Evolutionary conservation across 257 asterid genomes (phyloP).

Genomic region (Nicotiana knightiana): DNA sequence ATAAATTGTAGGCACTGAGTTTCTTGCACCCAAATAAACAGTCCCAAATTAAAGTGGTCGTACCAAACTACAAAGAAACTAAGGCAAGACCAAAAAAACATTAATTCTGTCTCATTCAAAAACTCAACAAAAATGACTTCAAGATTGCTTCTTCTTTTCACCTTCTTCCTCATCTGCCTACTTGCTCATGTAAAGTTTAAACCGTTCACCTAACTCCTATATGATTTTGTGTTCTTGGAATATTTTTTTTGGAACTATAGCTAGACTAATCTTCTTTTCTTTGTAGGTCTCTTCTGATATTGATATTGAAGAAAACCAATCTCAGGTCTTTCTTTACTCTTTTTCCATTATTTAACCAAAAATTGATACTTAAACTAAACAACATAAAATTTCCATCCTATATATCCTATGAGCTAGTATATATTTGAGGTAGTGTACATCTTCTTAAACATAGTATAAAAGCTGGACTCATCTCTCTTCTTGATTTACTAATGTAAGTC

Average conservation of each 20-base stretch:
- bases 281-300: constrained; percentile 53
- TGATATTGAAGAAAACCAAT: constrained; percentile 27
- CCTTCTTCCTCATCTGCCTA: constrained; percentile 37
- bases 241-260: background rate
- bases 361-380: background rate
- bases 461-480: background rate
- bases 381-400: background rate
- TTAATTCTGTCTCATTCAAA: background rate
- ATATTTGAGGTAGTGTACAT: too few relatives aligned
- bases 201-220: background rate
- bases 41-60: background rate
- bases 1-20: constrained; percentile 7
- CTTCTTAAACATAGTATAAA: background rate
- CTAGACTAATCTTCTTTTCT: background rate
- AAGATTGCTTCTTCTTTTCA: constrained; percentile 31
- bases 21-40: background rate
- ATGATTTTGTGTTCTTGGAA: background rate
- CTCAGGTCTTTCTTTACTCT: constrained; percentile 19
- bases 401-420: too few relatives aligned
- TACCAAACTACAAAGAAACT: background rate
- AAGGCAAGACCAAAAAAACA: background rate
- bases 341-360: background rate
- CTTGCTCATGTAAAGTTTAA: constrained; percentile 27
- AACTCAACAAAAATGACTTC: constrained; percentile 21
- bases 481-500: background rate